Evolutionary conservation across 805 yeast genomes (phyloP).

Genomic region (Wickerhamomyces hampshirensis): DNA sequence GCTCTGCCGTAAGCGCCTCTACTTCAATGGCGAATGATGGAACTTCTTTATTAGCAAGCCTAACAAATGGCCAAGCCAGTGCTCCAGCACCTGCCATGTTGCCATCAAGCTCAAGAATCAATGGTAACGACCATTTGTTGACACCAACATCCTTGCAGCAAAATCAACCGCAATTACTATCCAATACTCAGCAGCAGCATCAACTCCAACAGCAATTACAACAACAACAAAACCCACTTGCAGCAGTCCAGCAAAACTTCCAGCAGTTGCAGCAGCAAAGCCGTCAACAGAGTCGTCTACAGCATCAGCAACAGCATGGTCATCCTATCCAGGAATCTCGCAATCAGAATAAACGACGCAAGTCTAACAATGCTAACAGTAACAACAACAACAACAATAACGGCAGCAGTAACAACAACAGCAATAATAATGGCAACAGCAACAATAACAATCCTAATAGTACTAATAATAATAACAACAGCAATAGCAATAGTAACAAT

Average conservation of each 20-base stretch:
- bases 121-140: conserved; percentile 16
- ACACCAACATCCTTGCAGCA: conserved; percentile 14
- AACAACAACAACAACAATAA: conserved; percentile 1
- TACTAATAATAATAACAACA: conserved; percentile 9
- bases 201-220: conserved; percentile 11
- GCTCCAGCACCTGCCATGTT: conserved; percentile 8
- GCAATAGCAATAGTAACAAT: conserved; percentile 4
- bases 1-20: conserved; percentile 3
- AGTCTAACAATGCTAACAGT: conserved; percentile 3
- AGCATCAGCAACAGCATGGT: conserved; percentile 9
- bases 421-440: conserved; percentile 5
- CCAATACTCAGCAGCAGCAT: conserved; percentile 8
- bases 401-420: conserved; percentile 6
- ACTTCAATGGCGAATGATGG: conserved; percentile 12
- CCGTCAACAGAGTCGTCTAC: conserved; percentile 8
- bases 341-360: too few relatives aligned
- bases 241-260: conserved; percentile 13
- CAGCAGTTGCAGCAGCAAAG: conserved; percentile 18
- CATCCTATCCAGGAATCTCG: conserved; percentile 9
- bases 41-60: conserved; percentile 17
- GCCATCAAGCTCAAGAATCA: conserved; percentile 15
- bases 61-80: conserved; percentile 7
- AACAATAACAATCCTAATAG: conserved; percentile 1
- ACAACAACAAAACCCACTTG: conserved; percentile 10
- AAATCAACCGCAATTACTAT: conserved; percentile 6